These are phyloP conservation scores for Colletotrichum scovillei DNA, from an alignment of 2,329 filamentous ascomycete genomes.

Conservation along the genomic window DNA sequence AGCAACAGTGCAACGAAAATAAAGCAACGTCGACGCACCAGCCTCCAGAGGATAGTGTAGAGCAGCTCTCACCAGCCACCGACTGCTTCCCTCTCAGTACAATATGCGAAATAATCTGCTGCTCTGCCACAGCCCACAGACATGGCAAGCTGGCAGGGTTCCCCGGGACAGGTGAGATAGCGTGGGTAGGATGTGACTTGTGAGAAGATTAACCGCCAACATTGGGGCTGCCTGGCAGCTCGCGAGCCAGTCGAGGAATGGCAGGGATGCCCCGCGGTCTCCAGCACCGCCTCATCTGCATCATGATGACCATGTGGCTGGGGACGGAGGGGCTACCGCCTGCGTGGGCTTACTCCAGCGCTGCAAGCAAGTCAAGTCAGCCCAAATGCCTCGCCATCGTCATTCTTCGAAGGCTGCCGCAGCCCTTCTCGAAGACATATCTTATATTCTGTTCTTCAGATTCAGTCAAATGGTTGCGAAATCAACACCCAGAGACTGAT, in stretches of 20 bases:
- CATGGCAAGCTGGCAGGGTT: conserved; percentile 20
- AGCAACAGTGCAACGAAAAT: neutral
- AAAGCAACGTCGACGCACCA: neutral
- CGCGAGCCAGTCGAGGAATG: neutral
- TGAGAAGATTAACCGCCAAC: neutral
- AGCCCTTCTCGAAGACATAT: neutral
- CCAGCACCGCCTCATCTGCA: conserved; percentile 25
- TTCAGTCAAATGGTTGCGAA: neutral
- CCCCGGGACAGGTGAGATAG: neutral
- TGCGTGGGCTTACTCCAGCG: neutral
- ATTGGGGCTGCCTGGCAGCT: neutral
- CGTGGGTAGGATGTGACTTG: neutral
- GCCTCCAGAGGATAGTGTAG: neutral
- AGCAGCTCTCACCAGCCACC: conserved; percentile 11
- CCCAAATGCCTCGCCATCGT: neutral
- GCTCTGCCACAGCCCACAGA: conserved; percentile 16
- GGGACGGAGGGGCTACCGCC: neutral
- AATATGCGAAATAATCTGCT: neutral
- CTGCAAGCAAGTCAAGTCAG: neutral
- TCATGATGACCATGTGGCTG: conserved; percentile 4
- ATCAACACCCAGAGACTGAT: neutral
- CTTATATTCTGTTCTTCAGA: neutral
- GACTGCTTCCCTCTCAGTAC: neutral
- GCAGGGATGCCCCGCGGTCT: conserved; percentile 19
- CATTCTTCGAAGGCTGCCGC: neutral